These are phyloP conservation scores for Mucor plumbeus DNA, from an alignment of 371 early-diverging fungal species.

Conservation along the genomic window DNA sequence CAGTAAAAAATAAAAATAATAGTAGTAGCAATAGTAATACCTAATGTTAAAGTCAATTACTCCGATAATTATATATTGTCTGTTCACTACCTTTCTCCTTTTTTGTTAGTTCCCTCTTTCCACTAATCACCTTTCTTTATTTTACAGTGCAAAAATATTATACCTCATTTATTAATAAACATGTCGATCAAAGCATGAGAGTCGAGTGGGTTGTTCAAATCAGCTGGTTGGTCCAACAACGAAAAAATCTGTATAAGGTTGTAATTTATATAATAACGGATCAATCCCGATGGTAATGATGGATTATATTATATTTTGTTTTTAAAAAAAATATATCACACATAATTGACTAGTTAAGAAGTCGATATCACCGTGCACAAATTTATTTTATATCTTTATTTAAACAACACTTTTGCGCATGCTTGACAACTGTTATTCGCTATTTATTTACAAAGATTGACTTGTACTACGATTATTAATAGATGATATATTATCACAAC, in stretches of 20 bases:
- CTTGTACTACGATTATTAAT: conserved; percentile 6
- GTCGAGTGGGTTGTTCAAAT: conserved; percentile 18
- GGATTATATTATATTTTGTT: too few relatives aligned
- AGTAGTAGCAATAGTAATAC: neutral
- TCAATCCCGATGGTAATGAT: conserved; percentile 7
- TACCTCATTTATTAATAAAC: conserved; percentile 1
- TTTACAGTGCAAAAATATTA: neutral
- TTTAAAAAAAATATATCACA: neutral
- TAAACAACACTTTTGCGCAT: conserved; percentile 2
- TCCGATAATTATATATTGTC: conserved; percentile 14
- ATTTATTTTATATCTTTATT: conserved; percentile 6
- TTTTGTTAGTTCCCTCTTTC: neutral
- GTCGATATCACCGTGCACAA: conserved; percentile 17
- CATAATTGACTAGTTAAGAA: neutral
- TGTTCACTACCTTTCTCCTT: conserved; percentile 13
- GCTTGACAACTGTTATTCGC: conserved; percentile 4
- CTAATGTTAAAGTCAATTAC: neutral
- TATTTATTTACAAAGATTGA: neutral
- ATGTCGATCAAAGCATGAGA: conserved; percentile 20
- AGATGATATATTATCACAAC: neutral
- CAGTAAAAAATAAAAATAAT: neutral
- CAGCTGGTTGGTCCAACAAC: neutral
- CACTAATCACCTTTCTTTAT: neutral
- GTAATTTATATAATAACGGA: conserved; percentile 6
- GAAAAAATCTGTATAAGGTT: neutral